Conservation (phyloP, 148 eudicot species). For the Fagopyrum esculentum region DNA sequence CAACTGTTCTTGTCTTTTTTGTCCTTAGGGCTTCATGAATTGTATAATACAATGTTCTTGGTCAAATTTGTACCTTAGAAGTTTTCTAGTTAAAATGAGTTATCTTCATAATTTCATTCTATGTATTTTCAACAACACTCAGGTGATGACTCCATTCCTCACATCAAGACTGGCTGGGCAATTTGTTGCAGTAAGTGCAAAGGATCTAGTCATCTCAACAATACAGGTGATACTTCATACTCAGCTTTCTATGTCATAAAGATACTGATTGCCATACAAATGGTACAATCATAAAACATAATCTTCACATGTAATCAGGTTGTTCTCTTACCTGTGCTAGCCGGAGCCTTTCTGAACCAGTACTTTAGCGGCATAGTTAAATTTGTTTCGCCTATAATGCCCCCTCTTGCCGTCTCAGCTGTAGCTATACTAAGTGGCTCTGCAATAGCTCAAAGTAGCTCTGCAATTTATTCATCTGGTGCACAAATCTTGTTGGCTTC, state of each 20-base stretch:
- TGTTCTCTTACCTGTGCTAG: slow-evolving; percentile 12
- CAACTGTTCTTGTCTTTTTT: too few relatives aligned
- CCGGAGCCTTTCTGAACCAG: slow-evolving; percentile 15
- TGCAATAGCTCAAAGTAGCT: slow-evolving; percentile 14
- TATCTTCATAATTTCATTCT: neutral
- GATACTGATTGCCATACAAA: neutral
- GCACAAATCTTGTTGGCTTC: slow-evolving; percentile 13
- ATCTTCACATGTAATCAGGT: neutral
- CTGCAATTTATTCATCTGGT: slow-evolving; percentile 6
- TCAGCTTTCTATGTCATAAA: neutral
- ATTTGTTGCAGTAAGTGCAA: slow-evolving; percentile 43
- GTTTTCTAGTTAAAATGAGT: neutral
- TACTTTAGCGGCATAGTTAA: slow-evolving; percentile 10
- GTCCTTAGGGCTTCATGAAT: neutral
- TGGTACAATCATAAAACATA: neutral
- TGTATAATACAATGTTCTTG: neutral
- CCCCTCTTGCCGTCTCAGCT: slow-evolving; percentile 11
- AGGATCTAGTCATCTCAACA: slow-evolving; percentile 41
- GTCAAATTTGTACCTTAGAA: neutral
- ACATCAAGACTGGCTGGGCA: slow-evolving; percentile 52
- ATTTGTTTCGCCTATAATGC: slow-evolving; percentile 10
- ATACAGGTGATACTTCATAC: slow-evolving; percentile 30
- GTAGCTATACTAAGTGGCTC: slow-evolving; percentile 10
- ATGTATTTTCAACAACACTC: slow-evolving; percentile 3
- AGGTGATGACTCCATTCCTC: slow-evolving; percentile 53